Conservation (phyloP, 1,284 basidiomycete species). For the Apiotrichum sp. region DNA sequence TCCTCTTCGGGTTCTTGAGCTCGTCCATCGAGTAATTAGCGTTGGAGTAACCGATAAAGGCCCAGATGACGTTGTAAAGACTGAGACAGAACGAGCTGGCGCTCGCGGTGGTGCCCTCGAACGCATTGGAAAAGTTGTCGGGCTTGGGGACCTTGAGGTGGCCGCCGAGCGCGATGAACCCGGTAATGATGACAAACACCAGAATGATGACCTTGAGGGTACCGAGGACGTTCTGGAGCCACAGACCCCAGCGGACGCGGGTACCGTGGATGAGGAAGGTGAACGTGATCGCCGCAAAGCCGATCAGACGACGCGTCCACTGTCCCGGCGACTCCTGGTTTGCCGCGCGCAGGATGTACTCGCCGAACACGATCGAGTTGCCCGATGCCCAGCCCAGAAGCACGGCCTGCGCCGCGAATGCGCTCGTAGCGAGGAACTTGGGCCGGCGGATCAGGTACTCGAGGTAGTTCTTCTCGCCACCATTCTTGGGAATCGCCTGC, state of each 20-base stretch:
- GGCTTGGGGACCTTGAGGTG: conserved; percentile 51
- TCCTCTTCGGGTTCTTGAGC: conserved; percentile 39
- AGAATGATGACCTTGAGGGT: conserved; percentile 6
- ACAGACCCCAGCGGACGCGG: conserved; percentile 4
- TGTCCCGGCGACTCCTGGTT: conserved; percentile 10
- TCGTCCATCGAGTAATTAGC: conserved; percentile 46
- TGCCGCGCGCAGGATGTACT: conserved; percentile 14
- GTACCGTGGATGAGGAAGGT: conserved; percentile 24
- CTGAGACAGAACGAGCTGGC: conserved; percentile 8
- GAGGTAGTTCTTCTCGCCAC: conserved; percentile 24
- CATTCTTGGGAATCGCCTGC: conserved; percentile 17
- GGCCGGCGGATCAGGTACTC: conserved; percentile 19
- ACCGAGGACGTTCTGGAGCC: conserved; percentile 10
- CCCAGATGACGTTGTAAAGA: conserved; percentile 19
- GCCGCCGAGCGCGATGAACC: conserved; percentile 53
- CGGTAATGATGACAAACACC: conserved; percentile 47
- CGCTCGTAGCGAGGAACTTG: conserved; percentile 13
- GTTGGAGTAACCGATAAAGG: conserved; percentile 48
- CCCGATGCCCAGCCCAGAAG: conserved; percentile 18
- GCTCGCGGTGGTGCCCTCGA: conserved; percentile 46
- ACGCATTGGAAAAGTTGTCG: conserved; percentile 53
- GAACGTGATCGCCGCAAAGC: conserved; percentile 10
- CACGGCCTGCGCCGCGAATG: conserved; percentile 18
- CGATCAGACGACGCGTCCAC: conserved; percentile 13
- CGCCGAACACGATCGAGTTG: conserved; percentile 16